Evolutionary conservation across 2,329 filamentous ascomycete genomes (phyloP), one percentile per base, ranked within the genome.

Genomic region (Aureobasidium mangrovei): DNA sequence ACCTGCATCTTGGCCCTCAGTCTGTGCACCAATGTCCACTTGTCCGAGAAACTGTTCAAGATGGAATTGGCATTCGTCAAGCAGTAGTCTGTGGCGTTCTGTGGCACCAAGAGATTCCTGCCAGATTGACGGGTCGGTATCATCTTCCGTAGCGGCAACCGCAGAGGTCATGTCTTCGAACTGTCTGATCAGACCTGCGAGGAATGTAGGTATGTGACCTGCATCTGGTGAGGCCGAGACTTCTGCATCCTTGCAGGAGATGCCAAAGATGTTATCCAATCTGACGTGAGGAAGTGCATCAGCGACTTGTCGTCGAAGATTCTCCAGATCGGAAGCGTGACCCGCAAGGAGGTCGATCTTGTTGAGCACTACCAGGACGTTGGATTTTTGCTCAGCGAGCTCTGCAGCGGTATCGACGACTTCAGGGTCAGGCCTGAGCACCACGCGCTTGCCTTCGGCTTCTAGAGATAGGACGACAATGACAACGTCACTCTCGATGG

Each of bases 91-190:
- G 73, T 98, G 93, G 56, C 93, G 84, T 69, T 91, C 88, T 18
- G 88, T 95, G 36, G 95, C 91, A 54, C 91, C 91, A 3, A 96
- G 79, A 4, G 93, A 85, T 63, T 95, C 88, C 70, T 90, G 81
- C 74, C 88, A 83, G 59, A 88, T 81, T 3, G 78, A 78, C 8
- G 83, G 79, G 64, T 91, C 74, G 51, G 66, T 63, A 33, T 65
- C 63, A 4, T 67, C 63, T 33, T 58, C 46, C 49, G 62, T 60
- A 38, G 71, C 68, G 26, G 69, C 64, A 4, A 74, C 56, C 5
- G 67, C 63, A 33, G 77, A 72, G 2, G 89, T 94, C 77, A 95
- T 84, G 48, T 70, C 67, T 45, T 74, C 72, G 67, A 97, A 96
- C 2, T 80, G 78, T 32, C 69, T 62, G n/a, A 83, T 80, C 24